phyloP scores from a whole-genome alignment of 768 basidiomycete genomes.

The Psilocybe sp. region DNA sequence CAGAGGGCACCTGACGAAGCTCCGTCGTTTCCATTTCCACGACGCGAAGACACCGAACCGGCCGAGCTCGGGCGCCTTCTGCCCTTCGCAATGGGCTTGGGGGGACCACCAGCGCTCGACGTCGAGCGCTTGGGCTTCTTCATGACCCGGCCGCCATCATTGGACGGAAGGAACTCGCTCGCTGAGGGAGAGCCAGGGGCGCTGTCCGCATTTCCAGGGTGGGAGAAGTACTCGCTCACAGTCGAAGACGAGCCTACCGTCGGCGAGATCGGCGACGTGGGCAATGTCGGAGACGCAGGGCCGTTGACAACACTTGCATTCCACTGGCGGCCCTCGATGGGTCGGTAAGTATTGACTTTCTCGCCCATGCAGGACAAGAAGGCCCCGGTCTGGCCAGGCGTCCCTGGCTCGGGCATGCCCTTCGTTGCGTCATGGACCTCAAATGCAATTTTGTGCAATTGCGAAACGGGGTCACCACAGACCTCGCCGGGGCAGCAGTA shows the following conservation, averaged over 20 bases:
- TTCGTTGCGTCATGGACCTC: conserved; percentile 80
- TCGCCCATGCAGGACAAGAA: conserved; percentile 92
- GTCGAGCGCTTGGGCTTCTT: conserved; percentile 68
- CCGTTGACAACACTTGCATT: conserved; percentile 42
- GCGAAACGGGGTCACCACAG: conserved; percentile 91
- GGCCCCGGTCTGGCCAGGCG: conserved; percentile 74
- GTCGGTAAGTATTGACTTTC: conserved; percentile 88
- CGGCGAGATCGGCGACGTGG: conserved; percentile 69
- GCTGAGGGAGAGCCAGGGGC: conserved; percentile 69
- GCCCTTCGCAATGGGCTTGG: conserved; percentile 50
- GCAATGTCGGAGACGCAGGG: conserved; percentile 56
- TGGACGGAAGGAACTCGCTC: conserved; percentile 62
- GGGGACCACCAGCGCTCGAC: conserved; percentile 63
- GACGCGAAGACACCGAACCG: conserved; percentile 66
- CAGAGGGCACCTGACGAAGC: conserved; percentile 79
- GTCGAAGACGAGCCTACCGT: conserved; percentile 49
- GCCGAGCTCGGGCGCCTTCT: conserved; percentile 79
- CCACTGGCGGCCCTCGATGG: conserved; percentile 82
- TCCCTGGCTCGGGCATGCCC: conserved; percentile 70
- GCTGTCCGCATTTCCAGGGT: conserved; percentile 48
- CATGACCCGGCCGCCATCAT: conserved; percentile 84
- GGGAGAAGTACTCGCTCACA: conserved; percentile 66
- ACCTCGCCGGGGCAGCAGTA: conserved; percentile 83
- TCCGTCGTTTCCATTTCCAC: conserved; percentile 62
- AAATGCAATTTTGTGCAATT: conserved; percentile 93